Base-by-base conservation (phyloP, 768 basidiomycete genomes). In the Pisolithus orientalis region DNA sequence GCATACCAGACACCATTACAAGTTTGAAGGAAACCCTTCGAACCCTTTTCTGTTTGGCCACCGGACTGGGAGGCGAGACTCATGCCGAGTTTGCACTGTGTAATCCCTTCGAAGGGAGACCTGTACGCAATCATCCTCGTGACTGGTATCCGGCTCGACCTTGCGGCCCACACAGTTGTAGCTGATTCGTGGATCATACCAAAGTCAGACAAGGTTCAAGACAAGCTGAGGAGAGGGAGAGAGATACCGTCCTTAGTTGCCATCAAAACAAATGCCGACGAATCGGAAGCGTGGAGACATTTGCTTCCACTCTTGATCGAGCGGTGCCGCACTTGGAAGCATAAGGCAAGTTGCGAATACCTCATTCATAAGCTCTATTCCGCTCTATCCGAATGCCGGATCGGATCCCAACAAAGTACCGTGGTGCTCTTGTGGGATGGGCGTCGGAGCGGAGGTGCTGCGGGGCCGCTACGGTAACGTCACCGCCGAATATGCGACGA, bases 401-500 rank as follows among this genome's bases (percentile, higher is more conserved):
- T 42, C 50, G 9, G 70, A 75, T 31, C 64, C 71, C 14, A 66
- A 67, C 2, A 61, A 64, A 32, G 59, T 59, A 8, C 79, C 80
- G 0, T 62, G 82, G 21, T 85, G 83, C 54, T 69, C 67, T 3
- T 84, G 83, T 45, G 82, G 82, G 2, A 62, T 63, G 37, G 80
- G 80, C 3, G 70, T 80, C 43, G 72, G 75, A 45, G 63, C 75
- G 5, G 74, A 67, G 2, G 62, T 56, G 1, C 72, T 83, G 53
- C 56, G 56, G 0, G 42, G 56, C 11, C 54, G 58, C 9, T 82
- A 77, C 76, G 63, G 65, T 53, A 32, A 49, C 1, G 59, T 82
- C 11, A 71, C 71, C 1, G 71, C 71, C 21, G 27, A 17, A 6
- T 74, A 74, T 48, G 73, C 68, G 13, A 80, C 78, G 1, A 68